These are phyloP conservation scores for Pleurotus eryngii DNA, from an alignment of 768 basidiomycete species.

Conservation along the genomic window DNA sequence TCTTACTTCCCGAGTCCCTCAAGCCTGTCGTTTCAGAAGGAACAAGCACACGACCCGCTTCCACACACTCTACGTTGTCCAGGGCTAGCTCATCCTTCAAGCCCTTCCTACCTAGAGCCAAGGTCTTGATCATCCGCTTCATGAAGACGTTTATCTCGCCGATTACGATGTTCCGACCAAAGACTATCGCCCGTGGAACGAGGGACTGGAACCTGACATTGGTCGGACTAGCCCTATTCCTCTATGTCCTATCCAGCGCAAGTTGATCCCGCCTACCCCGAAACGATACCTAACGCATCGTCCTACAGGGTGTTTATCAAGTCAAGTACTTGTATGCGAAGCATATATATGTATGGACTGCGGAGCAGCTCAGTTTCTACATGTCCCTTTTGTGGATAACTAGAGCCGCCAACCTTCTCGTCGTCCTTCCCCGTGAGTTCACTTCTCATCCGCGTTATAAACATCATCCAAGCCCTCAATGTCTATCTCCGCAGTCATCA, in stretches of 20 bases:
- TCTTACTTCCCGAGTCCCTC: conserved; percentile 56
- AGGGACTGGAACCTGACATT: conserved; percentile 76
- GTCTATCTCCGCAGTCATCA: conserved; percentile 40
- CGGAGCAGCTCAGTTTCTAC: conserved; percentile 67
- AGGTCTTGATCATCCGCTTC: conserved; percentile 26
- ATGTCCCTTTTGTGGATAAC: conserved; percentile 66
- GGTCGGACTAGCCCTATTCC: conserved; percentile 60
- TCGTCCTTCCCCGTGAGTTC: conserved; percentile 64
- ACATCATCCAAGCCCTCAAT: neutral
- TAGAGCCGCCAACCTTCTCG: conserved; percentile 62
- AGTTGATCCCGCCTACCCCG: conserved; percentile 18
- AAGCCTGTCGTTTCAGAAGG: conserved; percentile 17
- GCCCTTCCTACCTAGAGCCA: conserved; percentile 1
- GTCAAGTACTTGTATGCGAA: conserved; percentile 79
- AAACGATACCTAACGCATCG: neutral
- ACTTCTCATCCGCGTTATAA: neutral
- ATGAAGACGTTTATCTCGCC: conserved; percentile 42
- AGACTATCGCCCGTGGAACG: conserved; percentile 30
- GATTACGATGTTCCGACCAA: conserved; percentile 67
- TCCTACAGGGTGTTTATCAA: conserved; percentile 58
- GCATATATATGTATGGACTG: conserved; percentile 67
- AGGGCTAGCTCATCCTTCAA: conserved; percentile 12
- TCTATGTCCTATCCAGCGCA: conserved; percentile 63
- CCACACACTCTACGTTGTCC: conserved; percentile 14
- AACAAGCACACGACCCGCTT: conserved; percentile 12